Evolutionary conservation across 768 basidiomycete genomes (phyloP).

Genomic region (Lanmaoa rubissima): DNA sequence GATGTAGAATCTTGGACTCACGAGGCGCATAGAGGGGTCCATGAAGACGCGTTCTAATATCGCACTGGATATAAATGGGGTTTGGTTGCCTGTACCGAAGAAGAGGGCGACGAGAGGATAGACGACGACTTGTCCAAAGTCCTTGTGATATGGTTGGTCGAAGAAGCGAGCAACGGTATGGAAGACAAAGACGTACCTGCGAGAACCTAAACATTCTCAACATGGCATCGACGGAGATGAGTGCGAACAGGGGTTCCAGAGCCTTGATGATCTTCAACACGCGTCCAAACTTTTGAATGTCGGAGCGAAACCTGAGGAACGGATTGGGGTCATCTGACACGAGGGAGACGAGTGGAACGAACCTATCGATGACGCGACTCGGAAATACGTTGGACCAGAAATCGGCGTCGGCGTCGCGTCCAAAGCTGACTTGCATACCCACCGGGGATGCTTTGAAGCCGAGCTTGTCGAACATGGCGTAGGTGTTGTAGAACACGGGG

Average conservation of each 20-base stretch:
- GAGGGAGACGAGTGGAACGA: too few species aligned
- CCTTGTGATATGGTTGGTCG: neutral
- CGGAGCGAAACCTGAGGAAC: conserved; percentile 2
- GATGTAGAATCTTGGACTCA: neutral
- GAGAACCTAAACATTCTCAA: conserved; percentile 1
- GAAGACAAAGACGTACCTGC: neutral
- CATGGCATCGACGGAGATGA: conserved; percentile 1
- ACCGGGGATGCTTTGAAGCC: neutral
- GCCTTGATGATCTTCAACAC: neutral
- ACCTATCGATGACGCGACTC: neutral
- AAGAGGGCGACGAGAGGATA: conserved; percentile 4
- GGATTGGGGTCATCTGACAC: neutral
- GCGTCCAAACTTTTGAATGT: conserved; percentile 7
- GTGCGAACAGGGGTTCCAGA: conserved; percentile 1
- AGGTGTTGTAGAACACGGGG: neutral
- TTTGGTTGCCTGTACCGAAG: conserved; percentile 5
- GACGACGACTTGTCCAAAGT: conserved; percentile 3
- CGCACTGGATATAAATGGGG: neutral
- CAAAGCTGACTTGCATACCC: neutral
- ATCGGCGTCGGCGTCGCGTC: neutral
- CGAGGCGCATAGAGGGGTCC: conserved; percentile 1
- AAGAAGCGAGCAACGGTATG: neutral
- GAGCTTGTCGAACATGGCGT: neutral
- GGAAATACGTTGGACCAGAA: neutral
- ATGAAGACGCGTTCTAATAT: neutral